A percentile compares a stretch with the other conserved stretches of the same genome.
Evolutionary conservation across 768 basidiomycete species (phyloP).

Genomic region (Mrakia frigida): DNA sequence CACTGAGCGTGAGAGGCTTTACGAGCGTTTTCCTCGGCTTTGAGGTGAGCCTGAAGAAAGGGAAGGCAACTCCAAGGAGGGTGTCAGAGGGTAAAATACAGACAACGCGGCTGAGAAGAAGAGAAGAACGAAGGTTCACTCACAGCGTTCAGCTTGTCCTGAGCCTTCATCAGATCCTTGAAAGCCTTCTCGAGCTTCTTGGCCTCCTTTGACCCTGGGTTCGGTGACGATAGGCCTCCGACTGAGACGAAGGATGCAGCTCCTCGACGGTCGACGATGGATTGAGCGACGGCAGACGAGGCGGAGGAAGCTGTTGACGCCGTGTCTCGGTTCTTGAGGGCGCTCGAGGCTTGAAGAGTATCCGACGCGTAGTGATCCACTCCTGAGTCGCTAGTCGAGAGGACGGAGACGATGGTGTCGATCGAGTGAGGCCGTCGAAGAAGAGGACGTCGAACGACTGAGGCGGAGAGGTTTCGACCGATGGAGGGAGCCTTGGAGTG

Average conservation of each 20-base stretch:
- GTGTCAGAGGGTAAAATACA: not conserved
- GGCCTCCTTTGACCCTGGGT: not conserved
- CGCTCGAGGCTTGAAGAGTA: not conserved
- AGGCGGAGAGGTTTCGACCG: not conserved
- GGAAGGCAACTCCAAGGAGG: too few species aligned
- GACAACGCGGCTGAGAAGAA: not conserved
- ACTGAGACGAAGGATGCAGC: not conserved
- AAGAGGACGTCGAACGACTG: not conserved
- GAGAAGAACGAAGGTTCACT: not conserved
- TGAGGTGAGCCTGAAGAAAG: not conserved
- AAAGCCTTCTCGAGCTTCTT: constrained; percentile 6
- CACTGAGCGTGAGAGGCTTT: not conserved
- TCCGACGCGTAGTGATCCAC: not conserved
- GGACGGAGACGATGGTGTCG: constrained; percentile 15
- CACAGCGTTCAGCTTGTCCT: constrained; percentile 1
- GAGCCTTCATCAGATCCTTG: constrained; percentile 1
- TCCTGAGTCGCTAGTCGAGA: not conserved
- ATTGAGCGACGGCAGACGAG: not conserved
- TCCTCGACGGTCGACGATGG: not conserved
- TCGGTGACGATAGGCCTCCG: not conserved
- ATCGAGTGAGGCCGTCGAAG: not conserved
- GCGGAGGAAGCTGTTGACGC: not conserved
- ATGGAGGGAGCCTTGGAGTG: not conserved
- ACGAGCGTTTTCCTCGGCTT: not conserved
- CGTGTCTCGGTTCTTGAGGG: not conserved